Base-by-base conservation (phyloP, 1,284 basidiomycete species). In the Ustilago xerochloae region DNA sequence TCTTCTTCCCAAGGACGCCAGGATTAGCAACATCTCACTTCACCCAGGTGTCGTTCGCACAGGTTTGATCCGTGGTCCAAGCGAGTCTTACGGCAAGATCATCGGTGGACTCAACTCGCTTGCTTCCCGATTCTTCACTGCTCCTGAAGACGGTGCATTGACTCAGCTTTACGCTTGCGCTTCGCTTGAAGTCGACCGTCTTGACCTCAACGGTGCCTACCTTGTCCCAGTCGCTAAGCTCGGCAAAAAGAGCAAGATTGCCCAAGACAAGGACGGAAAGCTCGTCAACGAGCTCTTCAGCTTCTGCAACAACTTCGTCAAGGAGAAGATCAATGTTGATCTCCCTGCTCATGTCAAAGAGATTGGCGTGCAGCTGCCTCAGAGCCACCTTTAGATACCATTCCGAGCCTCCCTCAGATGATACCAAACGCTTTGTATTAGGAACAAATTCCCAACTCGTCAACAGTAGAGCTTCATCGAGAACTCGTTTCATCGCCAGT, bases 121-220 rank as follows among this genome's bases (percentile, higher is more conserved):
- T 2, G 50, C 48, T 3, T 61, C 60, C 4, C 70, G 71, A 9
- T 55, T 76, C 28, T 33, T 79, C 26, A 77, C 77, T 52, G 50
- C 66, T 16, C 53, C 75, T 0, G 52, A 71, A 16, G 76, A 81
- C 3, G 84, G 84, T 22, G 83, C 83, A 9, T 60, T 76, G 43
- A 84, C 80, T 2, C 79, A 79, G 60, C 68, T 83, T 3, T 85
- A 82, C 57, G 82, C 82, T 3, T 78, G 78, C 9, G 75, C 79
- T 15, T 80, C 78, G 26, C 66, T 72, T 28, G 81, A 84, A 39
- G 77, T 85, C 12, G 80, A 81, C 62, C 35, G 56, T 8, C 55
- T 72, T 8, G 52, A 69, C 15, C 65, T 74, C 48, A 80, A 77
- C 39, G 83, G 70, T 0, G 59, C 65, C 18, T 84, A 82, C 60